These are phyloP conservation scores for Staphylotrichum tortipilum DNA, from an alignment of 495 filamentous ascomycete genomes.

Conservation along the genomic window DNA sequence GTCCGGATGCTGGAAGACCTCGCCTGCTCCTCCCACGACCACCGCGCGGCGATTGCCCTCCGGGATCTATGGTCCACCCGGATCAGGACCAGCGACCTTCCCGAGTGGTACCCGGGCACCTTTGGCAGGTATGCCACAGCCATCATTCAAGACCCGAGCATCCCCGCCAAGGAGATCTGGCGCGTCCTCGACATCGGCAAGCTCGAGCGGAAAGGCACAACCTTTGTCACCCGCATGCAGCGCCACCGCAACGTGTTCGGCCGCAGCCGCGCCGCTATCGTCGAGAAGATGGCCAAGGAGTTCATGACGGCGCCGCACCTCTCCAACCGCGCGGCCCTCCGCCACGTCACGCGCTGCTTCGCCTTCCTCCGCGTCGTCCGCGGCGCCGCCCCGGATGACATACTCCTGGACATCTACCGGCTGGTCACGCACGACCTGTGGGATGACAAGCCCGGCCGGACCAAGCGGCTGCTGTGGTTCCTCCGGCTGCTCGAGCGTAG, in stretches of 20 bases:
- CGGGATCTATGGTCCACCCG: slow-evolving; percentile 12
- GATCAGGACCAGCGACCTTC: neutral
- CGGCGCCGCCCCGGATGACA: slow-evolving; percentile 13
- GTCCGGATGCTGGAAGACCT: slow-evolving; percentile 7
- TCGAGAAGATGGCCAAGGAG: slow-evolving; percentile 23
- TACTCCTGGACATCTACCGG: slow-evolving; percentile 30
- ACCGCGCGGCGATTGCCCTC: slow-evolving; percentile 14
- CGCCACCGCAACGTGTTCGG: slow-evolving; percentile 10
- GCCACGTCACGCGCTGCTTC: slow-evolving; percentile 31
- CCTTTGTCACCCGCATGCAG: neutral
- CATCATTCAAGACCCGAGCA: slow-evolving; percentile 16
- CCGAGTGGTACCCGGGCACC: slow-evolving; percentile 13
- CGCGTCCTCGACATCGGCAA: slow-evolving; percentile 15
- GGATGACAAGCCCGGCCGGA: slow-evolving; percentile 26
- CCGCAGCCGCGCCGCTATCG: slow-evolving; percentile 13
- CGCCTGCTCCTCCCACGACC: slow-evolving; percentile 6
- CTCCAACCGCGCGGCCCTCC: slow-evolving; percentile 29
- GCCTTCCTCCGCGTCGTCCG: slow-evolving; percentile 19
- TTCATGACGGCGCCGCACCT: slow-evolving; percentile 28
- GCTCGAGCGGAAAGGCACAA: neutral
- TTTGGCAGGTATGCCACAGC: slow-evolving; percentile 9
- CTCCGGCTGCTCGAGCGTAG: slow-evolving; percentile 25
- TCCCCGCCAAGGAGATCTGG: slow-evolving; percentile 20
- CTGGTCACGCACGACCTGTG: slow-evolving; percentile 32
- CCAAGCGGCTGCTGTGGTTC: slow-evolving; percentile 31